Percentiles rank a stretch among this genome's conserved stretches.
Conservation (phyloP, 2,329 filamentous ascomycete species). For the Epichloe scottii region DNA sequence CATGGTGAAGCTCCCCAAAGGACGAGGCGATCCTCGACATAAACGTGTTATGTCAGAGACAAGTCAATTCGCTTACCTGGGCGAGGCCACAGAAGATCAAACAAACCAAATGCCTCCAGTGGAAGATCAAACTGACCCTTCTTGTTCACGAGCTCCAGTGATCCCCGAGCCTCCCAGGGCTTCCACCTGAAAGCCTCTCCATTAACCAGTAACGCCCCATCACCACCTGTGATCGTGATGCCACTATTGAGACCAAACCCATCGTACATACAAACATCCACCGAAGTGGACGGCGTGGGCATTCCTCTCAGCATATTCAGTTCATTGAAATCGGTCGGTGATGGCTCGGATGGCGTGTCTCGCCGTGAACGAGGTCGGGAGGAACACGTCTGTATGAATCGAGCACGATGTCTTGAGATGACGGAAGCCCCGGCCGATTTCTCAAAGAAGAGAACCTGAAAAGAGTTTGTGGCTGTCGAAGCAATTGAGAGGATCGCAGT, state of each 20-base stretch:
- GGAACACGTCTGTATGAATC: constrained; percentile 8
- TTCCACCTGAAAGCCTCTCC: constrained; percentile 84
- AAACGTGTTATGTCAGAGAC: not conserved
- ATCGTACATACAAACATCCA: constrained; percentile 70
- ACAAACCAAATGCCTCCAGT: constrained; percentile 57
- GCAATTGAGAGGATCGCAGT: not conserved
- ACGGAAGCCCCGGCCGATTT: not conserved
- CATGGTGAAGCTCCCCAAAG: not conserved
- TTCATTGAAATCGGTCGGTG: constrained; percentile 51
- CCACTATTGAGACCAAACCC: constrained; percentile 85
- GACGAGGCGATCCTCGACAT: not conserved
- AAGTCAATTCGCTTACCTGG: constrained; percentile 49
- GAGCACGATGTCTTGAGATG: not conserved
- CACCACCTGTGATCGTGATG: constrained; percentile 52
- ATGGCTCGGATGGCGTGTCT: constrained; percentile 19
- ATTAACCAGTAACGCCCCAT: constrained; percentile 65
- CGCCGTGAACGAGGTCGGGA: constrained; percentile 8
- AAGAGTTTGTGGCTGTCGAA: not conserved
- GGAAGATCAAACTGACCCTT: constrained; percentile 74
- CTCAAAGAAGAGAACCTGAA: not conserved
- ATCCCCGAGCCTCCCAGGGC: constrained; percentile 53
- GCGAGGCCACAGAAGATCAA: constrained; percentile 74
- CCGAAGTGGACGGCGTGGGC: constrained; percentile 64
- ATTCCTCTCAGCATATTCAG: constrained; percentile 70
- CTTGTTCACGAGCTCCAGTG: constrained; percentile 48